Conservation (phyloP, 78 protist genomes). For the Dictyostelium firmibasis region DNA sequence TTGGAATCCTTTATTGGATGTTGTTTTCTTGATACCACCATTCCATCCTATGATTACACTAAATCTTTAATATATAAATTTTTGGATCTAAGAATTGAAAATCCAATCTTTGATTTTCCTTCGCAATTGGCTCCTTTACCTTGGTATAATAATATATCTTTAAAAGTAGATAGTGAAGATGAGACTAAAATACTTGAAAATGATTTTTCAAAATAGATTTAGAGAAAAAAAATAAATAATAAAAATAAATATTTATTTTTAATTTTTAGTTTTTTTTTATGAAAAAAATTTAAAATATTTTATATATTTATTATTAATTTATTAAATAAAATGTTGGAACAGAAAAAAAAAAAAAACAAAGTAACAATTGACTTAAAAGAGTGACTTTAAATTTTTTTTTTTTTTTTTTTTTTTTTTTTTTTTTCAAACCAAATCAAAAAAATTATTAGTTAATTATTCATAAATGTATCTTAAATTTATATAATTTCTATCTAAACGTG, state of each 20-base stretch:
- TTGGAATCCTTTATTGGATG: slow-evolving; percentile 67
- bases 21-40: background rate
- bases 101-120: background rate
- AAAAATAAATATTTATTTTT: background rate
- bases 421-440: no score
- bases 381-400: background rate
- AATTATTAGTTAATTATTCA: no score
- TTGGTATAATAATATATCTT: background rate
- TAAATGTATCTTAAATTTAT: slow-evolving; percentile 49
- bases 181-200: background rate
- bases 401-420: background rate
- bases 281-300: background rate
- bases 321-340: background rate
- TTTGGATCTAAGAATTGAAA: background rate
- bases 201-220: no score
- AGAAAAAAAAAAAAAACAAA: background rate
- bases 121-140: background rate
- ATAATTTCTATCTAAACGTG: slow-evolving; percentile 31
- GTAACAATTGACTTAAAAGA: background rate
- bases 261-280: no score
- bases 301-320: background rate
- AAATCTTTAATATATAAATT: background rate
- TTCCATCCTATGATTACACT: background rate
- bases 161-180: background rate
- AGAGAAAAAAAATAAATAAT: background rate